Evolutionary conservation across 73 alveolate species (phyloP), one percentile per base, ranked within the genome.

Genomic region (Blepharisma japonicum): DNA sequence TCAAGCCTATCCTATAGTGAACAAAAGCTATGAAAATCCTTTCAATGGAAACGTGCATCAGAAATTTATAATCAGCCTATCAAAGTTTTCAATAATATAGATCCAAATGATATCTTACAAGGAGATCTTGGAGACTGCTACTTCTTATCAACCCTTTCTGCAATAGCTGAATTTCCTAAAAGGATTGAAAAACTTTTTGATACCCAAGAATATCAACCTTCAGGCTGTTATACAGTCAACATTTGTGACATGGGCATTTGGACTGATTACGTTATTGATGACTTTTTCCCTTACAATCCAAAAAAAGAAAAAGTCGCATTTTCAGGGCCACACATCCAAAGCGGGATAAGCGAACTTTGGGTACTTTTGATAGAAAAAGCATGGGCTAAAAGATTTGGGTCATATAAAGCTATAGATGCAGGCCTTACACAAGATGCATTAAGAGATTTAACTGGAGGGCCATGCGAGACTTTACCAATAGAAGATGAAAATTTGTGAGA

Each of bases 301-400:
- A 85, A 86, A 18, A 84, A 87, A 74, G 76, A 79, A 18, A 78
- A 79, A 42, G 86, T 80, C 68, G 97, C 98, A 49, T 95, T 95
- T 83, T 79, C 87, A 18, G 67, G 72, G 11, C 66, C 89, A 86
- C 1, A 71, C 83, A 90, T 68, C 92, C 71, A 90, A 89, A 47
- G 92, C 83, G 55, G 91, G 81, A 91, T 91, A 51, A 86, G 83
- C 50, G 99, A 96, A 81, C 82, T 95, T 51, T 97, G 99, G 99
- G 99, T 97, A 11, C 89, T 96, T 20, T 83, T 97, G 9, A 71
- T 97, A 42, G 99, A 97, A 87, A 97, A 97, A 82, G 98, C 98
- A 5, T 97, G 98, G 98, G 99, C 99, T 0, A 97, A 97, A 86
- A 85, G 93, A 1, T 93, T 95, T 90, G 98, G 98, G 6, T 72